A percentile compares a stretch with the other conserved stretches of the same genome.
Conservation (phyloP, 441 rosid genomes). For the Arabidopsis hybrid region DNA sequence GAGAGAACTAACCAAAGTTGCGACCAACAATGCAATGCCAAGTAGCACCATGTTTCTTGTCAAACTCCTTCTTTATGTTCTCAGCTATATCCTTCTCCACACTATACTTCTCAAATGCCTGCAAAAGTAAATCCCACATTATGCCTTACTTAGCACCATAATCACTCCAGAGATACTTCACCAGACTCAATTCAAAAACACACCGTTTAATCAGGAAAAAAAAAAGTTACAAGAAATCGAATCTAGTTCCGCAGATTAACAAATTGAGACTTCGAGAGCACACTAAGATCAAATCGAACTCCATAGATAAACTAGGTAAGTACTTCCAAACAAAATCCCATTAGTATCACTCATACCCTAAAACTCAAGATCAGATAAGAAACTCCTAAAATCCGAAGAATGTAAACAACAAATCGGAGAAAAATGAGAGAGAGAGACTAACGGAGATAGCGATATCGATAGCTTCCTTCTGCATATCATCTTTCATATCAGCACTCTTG, state of each 20-base stretch:
- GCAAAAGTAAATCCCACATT: slow-evolving; percentile 22
- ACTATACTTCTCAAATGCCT: slow-evolving; percentile 85
- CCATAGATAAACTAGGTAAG: neutral
- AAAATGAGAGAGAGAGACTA: slow-evolving; percentile 22
- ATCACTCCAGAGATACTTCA: slow-evolving; percentile 11
- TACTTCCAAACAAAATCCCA: neutral
- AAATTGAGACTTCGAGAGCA: slow-evolving; percentile 1
- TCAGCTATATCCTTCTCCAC: slow-evolving; percentile 99
- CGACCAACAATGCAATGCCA: slow-evolving; percentile 99
- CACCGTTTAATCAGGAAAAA: neutral
- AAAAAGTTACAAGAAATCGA: slow-evolving; percentile 15
- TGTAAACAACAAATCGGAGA: neutral
- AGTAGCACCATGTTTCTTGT: slow-evolving; percentile 91
- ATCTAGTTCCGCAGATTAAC: slow-evolving; percentile 20
- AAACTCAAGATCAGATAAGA: slow-evolving; percentile 24
- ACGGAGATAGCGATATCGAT: slow-evolving; percentile 84
- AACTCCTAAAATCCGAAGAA: slow-evolving; percentile 28
- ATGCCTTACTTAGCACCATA: neutral
- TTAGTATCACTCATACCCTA: neutral
- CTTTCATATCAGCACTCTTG: slow-evolving; percentile 99
- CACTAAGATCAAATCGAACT: slow-evolving; percentile 21
- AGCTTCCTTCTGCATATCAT: slow-evolving; percentile 93
- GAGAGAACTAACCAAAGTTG: slow-evolving; percentile 78
- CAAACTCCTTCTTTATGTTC: slow-evolving; percentile 97
- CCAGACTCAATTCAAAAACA: slow-evolving; percentile 5